Percentiles rank a stretch among this genome's conserved stretches.
Conservation (phyloP, 495 filamentous ascomycete species). For the Hypoxylon crocopeplum region DNA sequence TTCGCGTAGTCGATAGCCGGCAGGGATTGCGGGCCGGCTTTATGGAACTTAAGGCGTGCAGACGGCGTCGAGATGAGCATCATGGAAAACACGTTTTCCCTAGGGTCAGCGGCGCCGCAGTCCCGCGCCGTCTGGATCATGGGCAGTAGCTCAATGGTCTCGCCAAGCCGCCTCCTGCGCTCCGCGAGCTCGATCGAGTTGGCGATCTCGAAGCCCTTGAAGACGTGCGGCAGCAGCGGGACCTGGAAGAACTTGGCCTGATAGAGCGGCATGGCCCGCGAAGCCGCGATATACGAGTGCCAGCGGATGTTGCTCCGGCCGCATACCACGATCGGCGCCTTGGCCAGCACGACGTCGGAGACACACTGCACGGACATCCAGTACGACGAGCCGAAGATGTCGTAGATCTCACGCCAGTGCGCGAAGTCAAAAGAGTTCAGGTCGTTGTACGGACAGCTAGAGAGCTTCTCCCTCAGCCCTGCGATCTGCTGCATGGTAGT, state of each 20-base stretch:
- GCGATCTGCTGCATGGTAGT: conserved; percentile 14
- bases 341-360: conserved; percentile 32
- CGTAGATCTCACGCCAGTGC: conserved; percentile 19
- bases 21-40: conserved; percentile 22
- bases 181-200: conserved; percentile 25
- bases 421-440: conserved; percentile 25
- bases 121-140: conserved; percentile 32
- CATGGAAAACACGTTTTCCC: conserved; percentile 32
- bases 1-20: conserved; percentile 31
- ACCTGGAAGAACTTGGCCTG: conserved; percentile 24
- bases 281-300: conserved; percentile 18
- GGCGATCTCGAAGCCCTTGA: conserved; percentile 8
- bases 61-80: conserved; percentile 26
- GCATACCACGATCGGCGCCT: conserved; percentile 20
- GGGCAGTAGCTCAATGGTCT: conserved; percentile 29
- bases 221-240: conserved; percentile 9
- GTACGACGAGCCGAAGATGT: conserved; percentile 27
- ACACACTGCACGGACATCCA: conserved; percentile 28
- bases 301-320: conserved; percentile 34
- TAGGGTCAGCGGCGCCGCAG: conserved; percentile 20
- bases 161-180: conserved; percentile 14
- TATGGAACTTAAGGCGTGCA: conserved; percentile 4
- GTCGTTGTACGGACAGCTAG: conserved; percentile 10
- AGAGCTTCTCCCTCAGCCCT: conserved; percentile 3
- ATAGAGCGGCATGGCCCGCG: conserved; percentile 26